Base-by-base conservation (phyloP, 2,329 filamentous ascomycete genomes). In the Colletotrichum australisinense region DNA sequence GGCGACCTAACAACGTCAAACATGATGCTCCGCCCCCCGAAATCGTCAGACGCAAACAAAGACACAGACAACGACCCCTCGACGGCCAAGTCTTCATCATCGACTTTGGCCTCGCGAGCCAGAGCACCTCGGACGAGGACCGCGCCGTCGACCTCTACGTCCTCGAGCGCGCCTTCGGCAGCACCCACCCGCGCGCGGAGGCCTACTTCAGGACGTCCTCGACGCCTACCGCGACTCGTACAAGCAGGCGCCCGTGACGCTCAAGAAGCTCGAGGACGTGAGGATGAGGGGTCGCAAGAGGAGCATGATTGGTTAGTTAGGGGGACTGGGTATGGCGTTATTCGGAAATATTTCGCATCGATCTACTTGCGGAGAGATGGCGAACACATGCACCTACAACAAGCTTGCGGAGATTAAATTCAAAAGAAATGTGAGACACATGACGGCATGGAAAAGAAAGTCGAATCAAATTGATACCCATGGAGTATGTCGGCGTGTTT, bases 1-100 rank as follows among this genome's bases (percentile, higher is more conserved):
- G 97, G 97, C 53, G 97, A 99, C 85, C 84, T 99, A 84, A 99
- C 97, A 74, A 99, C 95, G 75, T 98, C 95, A 84, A 99, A 99
- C 84, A 88, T 99, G 85, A 98, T 99, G 93, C 81, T 98, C 76
- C 82, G 90, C 73, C 86, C 87, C 16, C 79, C 79, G 32, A 35
- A 12, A 35, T 35, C 32, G 32, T 35, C 32, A 35, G 32, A 35
- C 11, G 0, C 38, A 6, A 42, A 16, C n/a, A n/a, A n/a, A n/a
- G n/a, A n/a, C n/a, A n/a, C n/a, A n/a, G n/a, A n/a, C 64, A 6
- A 26, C 22, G 16, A n/a, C 55, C 55, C 2, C 78, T 92, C 69
- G 87, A 90, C 1, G 95, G 95, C 2, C 93, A 97, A 66, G 89
- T 99, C 71, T 92, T 97, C 26, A 86, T 98, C 49, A 98, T 98